phyloP scores from a whole-genome alignment of 768 basidiomycete genomes.

The Phylloporus rhodoxanthus region DNA sequence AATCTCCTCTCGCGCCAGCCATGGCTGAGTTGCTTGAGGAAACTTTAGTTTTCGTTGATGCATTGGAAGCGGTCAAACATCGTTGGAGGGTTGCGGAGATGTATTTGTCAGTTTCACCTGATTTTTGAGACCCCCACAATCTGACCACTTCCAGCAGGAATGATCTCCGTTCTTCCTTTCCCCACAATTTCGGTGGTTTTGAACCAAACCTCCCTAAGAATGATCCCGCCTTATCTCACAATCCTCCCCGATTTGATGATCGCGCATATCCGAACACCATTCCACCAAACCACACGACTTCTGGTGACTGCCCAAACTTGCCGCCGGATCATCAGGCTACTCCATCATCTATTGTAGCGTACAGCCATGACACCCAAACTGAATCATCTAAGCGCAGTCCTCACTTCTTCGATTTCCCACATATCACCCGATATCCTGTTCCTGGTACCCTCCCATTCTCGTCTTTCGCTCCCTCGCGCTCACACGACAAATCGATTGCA shows the following conservation, averaged over 20 bases:
- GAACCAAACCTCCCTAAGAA: constrained; percentile 16
- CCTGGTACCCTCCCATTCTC: constrained; percentile 18
- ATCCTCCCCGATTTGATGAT: constrained; percentile 8
- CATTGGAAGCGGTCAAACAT: constrained; percentile 21
- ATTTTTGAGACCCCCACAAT: constrained; percentile 24
- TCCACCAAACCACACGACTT: constrained; percentile 12
- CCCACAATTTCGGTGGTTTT: constrained; percentile 21
- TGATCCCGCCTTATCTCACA: constrained; percentile 2
- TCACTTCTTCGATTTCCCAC: constrained; percentile 26
- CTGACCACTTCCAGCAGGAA: constrained; percentile 30
- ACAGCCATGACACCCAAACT: constrained; percentile 8
- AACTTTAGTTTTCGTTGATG: constrained; percentile 25
- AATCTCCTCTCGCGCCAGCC: constrained; percentile 23
- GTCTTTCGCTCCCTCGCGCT: neutral
- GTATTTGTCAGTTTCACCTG: constrained; percentile 29
- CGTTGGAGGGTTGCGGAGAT: constrained; percentile 32
- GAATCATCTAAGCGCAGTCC: constrained; percentile 10
- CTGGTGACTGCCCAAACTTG: constrained; percentile 11
- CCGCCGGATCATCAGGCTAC: constrained; percentile 11
- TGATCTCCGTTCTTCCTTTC: constrained; percentile 25
- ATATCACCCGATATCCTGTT: constrained; percentile 24
- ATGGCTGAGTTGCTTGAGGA: constrained; percentile 31
- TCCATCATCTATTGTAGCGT: constrained; percentile 8
- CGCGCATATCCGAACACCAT: constrained; percentile 3
- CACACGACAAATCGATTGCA: constrained; percentile 4